These are phyloP conservation scores for Ogataea trehalophila DNA, from an alignment of 805 yeast species.

Conservation along the genomic window DNA sequence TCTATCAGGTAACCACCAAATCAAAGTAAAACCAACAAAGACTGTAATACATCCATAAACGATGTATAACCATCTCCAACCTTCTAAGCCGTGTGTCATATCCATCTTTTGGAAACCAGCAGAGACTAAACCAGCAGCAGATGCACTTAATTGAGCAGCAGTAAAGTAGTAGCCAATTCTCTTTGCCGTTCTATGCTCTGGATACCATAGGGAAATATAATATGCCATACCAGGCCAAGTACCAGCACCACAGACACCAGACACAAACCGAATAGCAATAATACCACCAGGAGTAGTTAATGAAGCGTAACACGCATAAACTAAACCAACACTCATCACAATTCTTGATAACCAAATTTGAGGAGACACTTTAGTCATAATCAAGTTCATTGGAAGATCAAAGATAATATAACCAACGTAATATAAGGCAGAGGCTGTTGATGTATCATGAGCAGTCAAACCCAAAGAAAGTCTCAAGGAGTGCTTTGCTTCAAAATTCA, in stretches of 20 bases:
- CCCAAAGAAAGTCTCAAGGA: constrained; percentile 50
- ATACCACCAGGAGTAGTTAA: constrained; percentile 53
- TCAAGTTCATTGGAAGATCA: constrained; percentile 83
- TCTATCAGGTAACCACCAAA: constrained; percentile 87
- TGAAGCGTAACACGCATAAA: constrained; percentile 69
- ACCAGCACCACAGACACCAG: constrained; percentile 79
- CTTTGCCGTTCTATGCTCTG: constrained; percentile 66
- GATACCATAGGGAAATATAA: constrained; percentile 81
- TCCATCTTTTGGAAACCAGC: constrained; percentile 89
- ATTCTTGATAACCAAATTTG: constrained; percentile 82
- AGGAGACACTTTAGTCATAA: constrained; percentile 80
- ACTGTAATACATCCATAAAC: constrained; percentile 71
- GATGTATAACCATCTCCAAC: constrained; percentile 85
- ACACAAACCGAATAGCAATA: constrained; percentile 64
- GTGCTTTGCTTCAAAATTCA: constrained; percentile 61
- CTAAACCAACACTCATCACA: constrained; percentile 70
- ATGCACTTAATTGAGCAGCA: constrained; percentile 86
- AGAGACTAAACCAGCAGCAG: constrained; percentile 81
- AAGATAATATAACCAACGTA: constrained; percentile 80
- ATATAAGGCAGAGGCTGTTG: constrained; percentile 75
- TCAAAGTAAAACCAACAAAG: constrained; percentile 53
- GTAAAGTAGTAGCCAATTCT: constrained; percentile 87
- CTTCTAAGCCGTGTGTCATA: constrained; percentile 60
- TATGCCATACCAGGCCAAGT: constrained; percentile 90
- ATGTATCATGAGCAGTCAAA: constrained; percentile 51